Evolutionary conservation across 2,329 filamentous ascomycete genomes (phyloP).

Genomic region (Chaetomiaceae sp.): DNA sequence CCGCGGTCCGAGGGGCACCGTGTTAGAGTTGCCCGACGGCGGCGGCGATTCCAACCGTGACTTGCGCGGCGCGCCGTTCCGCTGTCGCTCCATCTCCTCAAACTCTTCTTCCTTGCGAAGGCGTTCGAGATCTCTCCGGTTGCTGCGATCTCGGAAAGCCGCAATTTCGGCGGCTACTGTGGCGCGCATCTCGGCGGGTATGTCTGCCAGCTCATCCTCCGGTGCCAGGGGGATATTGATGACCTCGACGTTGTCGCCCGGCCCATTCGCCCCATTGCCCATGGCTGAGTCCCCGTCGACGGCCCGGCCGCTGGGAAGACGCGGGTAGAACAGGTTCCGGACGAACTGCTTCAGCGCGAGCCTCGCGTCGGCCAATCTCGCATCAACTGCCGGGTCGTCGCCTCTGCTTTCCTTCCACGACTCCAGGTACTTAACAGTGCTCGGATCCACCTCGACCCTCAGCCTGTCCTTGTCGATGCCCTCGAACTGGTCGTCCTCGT

Average conservation of each 20-base stretch:
- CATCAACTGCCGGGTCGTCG: conserved; percentile 58
- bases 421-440: conserved; percentile 77
- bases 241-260: conserved; percentile 66
- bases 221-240: conserved; percentile 81
- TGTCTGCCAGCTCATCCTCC: conserved; percentile 92
- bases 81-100: conserved; percentile 74
- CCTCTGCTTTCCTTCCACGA: conserved; percentile 64
- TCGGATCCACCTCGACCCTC: conserved; percentile 71
- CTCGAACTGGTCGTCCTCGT: conserved; percentile 41
- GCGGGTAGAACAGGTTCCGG: conserved; percentile 65
- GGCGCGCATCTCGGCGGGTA: conserved; percentile 92
- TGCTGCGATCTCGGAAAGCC: conserved; percentile 88
- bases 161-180: conserved; percentile 91
- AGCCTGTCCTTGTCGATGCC: conserved; percentile 64
- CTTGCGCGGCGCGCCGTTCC: conserved; percentile 57
- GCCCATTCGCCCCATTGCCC: conserved; percentile 53
- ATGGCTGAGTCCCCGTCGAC: conserved; percentile 63
- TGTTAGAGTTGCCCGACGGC: conserved; percentile 57
- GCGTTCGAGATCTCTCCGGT: conserved; percentile 79
- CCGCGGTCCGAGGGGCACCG: conserved; percentile 68
- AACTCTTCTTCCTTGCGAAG: conserved; percentile 85
- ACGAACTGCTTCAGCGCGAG: conserved; percentile 62
- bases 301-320: conserved; percentile 46
- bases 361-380: conserved; percentile 64
- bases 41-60: conserved; percentile 69